Conservation (phyloP, 768 basidiomycete genomes). For the Leccinum boreale region DNA sequence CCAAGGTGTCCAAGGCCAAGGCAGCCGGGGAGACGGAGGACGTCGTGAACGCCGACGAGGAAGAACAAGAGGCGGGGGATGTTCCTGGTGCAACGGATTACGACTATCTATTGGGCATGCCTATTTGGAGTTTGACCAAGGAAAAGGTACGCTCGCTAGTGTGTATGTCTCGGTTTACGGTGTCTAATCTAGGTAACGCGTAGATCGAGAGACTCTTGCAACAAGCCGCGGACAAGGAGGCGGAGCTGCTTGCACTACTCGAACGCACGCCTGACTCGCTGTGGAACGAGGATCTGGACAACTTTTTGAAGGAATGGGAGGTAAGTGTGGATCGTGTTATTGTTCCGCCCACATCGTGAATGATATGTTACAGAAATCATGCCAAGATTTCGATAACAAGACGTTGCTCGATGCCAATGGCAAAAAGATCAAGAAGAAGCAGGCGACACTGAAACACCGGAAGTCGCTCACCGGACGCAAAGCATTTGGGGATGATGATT, state of each 20-base stretch:
- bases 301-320: conserved; percentile 81
- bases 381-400: conserved; percentile 43
- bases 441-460: conserved; percentile 50
- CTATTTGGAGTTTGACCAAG: conserved; percentile 90
- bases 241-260: conserved; percentile 73
- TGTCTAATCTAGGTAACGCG: conserved; percentile 5
- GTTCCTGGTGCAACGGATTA: conserved; percentile 59
- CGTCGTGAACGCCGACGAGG: conserved; percentile 50
- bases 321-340: conserved; percentile 42
- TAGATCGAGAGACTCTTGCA: conserved; percentile 82
- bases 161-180: background rate
- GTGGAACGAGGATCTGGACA: conserved; percentile 89
- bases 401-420: conserved; percentile 43
- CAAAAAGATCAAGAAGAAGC: conserved; percentile 57
- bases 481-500: conserved; percentile 35
- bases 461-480: conserved; percentile 47
- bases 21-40: conserved; percentile 65
- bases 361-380: conserved; percentile 34
- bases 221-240: conserved; percentile 80
- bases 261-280: conserved; percentile 76
- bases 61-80: conserved; percentile 39
- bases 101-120: conserved; percentile 93
- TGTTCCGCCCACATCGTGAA: background rate
- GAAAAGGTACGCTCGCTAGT: conserved; percentile 62
- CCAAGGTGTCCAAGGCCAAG: conserved; percentile 69